Percentiles rank a stretch among this genome's conserved stretches.
phyloP scores from a whole-genome alignment of 495 filamentous ascomycete genomes.

The Neurospora discreta region DNA sequence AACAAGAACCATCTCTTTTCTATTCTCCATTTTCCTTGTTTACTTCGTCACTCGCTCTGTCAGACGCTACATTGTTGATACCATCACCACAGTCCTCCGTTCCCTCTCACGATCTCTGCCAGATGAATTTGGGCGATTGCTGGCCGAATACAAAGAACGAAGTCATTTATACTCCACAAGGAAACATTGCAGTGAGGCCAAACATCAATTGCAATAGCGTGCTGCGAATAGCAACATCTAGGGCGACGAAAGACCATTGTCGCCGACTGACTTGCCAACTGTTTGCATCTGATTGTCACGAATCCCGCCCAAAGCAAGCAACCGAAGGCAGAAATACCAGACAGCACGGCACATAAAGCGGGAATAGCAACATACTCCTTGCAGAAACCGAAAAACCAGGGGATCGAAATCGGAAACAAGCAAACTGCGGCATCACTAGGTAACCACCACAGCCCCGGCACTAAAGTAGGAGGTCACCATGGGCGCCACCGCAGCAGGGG shows the following conservation, averaged over 20 bases:
- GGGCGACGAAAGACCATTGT: neutral
- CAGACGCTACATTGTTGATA: neutral
- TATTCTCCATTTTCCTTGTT: no score
- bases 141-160: neutral
- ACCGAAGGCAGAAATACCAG: neutral
- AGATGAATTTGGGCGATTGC: neutral
- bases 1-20: neutral
- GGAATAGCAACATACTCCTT: neutral
- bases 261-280: neutral
- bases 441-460: neutral
- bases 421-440: neutral
- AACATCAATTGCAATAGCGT: neutral
- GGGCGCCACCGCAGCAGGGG: neutral
- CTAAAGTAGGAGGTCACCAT: neutral
- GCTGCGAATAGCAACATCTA: neutral
- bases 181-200: neutral
- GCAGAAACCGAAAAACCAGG: neutral
- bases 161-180: neutral
- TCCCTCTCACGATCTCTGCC: neutral
- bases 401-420: neutral
- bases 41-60: neutral
- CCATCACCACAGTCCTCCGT: neutral
- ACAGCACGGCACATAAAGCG: neutral
- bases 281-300: neutral
- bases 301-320: neutral